Conservation (phyloP, 129 eudicot genomes). For the Flaveria sonorensis region DNA sequence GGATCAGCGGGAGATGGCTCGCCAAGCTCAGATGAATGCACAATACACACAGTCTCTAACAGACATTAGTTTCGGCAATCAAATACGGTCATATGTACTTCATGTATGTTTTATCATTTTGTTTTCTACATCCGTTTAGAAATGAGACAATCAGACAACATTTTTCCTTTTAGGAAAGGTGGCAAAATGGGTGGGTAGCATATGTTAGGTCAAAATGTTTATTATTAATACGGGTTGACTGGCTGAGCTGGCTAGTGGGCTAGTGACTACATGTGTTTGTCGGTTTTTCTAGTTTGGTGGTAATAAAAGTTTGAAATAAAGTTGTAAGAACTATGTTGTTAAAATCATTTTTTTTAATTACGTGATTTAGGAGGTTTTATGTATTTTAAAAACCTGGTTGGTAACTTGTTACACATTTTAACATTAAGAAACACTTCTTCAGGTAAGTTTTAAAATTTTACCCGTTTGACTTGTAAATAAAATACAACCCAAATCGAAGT, state of each 20-base stretch:
- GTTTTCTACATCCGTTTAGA: not conserved
- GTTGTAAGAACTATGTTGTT: not conserved
- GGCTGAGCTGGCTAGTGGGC: not conserved
- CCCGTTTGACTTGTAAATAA: too few species aligned
- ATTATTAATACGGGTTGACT: not conserved
- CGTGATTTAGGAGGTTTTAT: not conserved
- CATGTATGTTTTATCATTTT: constrained; percentile 50
- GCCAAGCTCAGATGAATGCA: constrained; percentile 82
- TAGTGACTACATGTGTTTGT: not conserved
- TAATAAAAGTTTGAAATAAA: too few species aligned
- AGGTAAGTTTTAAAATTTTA: too few species aligned
- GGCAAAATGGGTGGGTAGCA: constrained; percentile 5
- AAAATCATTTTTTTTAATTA: not conserved
- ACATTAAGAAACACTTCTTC: not conserved
- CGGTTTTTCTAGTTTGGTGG: not conserved
- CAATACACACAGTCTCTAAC: constrained; percentile 84
- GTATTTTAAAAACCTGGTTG: not conserved
- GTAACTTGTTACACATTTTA: not conserved
- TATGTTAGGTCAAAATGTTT: not conserved
- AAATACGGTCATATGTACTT: constrained; percentile 84
- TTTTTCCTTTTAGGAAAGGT: not conserved
- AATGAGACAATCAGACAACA: not conserved
- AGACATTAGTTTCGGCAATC: constrained; percentile 93
- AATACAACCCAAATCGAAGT: too few species aligned
- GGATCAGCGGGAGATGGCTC: constrained; percentile 90